Base-by-base conservation (phyloP, 179 eudicot genomes). In the Spergularia azorica region DNA sequence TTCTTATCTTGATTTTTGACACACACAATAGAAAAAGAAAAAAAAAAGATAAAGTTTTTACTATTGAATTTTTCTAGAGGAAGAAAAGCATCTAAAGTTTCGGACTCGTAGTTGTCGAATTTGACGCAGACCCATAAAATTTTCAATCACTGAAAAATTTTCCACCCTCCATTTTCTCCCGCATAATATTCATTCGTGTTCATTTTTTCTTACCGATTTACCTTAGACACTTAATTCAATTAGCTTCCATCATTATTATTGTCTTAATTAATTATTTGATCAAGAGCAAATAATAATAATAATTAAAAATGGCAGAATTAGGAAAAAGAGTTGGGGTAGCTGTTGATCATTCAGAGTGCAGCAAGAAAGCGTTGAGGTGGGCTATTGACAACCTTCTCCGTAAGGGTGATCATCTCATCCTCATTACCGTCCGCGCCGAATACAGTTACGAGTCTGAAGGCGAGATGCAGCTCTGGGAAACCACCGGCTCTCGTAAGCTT, bases 321-420 rank as follows among this genome's bases (percentile, higher is more conserved):
- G 89, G 84, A 3, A 87, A 90, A 68, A 90, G 89, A 76, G 79
- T 95, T 0, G 98, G 97, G 3, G 97, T 95, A 54, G 98, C 95
- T 0, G 83, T 95, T 8, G 98, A 95, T 75, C 91, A 89, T 80
- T 93, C 98, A 1, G 77, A 75, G 1, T 84, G 95, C 75, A 93
- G 98, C 86, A 90, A 76, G 64, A 86, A 86, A 82, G 97, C 97
- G 0, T 72, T 95, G 68, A 73, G 67, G 38, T 95, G 98, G 98
- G 86, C 97, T 0, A 74, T 93, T 8, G 90, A 93, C 17, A 95
- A 93, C 86, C 55, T 93, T 56, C 75, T 81, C 32, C 73, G 85
- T 6, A 76, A 73, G 20, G 97, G 98, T 7, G 98, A 95, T 79
- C 88, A 90, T 62, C 88, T 93, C 41, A 79, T 95, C 32, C 92